Conservation (phyloP, 1,139 yeast genomes). For the Fermentozyma sake region DNA sequence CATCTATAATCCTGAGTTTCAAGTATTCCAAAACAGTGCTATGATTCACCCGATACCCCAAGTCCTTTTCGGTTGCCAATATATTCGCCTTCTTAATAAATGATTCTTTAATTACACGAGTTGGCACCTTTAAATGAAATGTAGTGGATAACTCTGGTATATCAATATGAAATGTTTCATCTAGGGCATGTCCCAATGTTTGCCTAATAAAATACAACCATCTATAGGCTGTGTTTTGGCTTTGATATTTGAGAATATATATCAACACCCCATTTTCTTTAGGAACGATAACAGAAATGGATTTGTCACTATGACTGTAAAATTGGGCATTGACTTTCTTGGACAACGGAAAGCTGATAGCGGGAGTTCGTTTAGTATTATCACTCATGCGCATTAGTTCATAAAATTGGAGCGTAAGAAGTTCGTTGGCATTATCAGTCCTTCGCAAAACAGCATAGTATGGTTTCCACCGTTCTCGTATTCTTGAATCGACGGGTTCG, state of each 20-base stretch:
- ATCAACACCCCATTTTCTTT: constrained; percentile 23
- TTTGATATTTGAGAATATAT: constrained; percentile 53
- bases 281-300: constrained; percentile 51
- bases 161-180: constrained; percentile 27
- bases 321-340: constrained; percentile 38
- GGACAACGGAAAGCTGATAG: constrained; percentile 17
- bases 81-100: constrained; percentile 6
- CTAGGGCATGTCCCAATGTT: constrained; percentile 27
- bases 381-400: constrained; percentile 35
- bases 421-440: constrained; percentile 43
- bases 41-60: constrained; percentile 34
- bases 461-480: constrained; percentile 75
- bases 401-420: constrained; percentile 61
- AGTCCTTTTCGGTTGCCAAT: constrained; percentile 11
- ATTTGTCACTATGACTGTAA: constrained; percentile 66
- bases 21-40: constrained; percentile 33
- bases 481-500: constrained; percentile 49
- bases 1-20: constrained; percentile 16
- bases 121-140: constrained; percentile 41
- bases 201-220: constrained; percentile 63
- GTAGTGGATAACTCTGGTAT: constrained; percentile 52
- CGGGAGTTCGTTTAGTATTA: constrained; percentile 21
- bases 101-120: constrained; percentile 15
- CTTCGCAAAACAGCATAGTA: constrained; percentile 63
- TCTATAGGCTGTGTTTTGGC: constrained; percentile 47